Conservation (phyloP, 352 stramenopile genomes). For the Phytophthora uliginosa region DNA sequence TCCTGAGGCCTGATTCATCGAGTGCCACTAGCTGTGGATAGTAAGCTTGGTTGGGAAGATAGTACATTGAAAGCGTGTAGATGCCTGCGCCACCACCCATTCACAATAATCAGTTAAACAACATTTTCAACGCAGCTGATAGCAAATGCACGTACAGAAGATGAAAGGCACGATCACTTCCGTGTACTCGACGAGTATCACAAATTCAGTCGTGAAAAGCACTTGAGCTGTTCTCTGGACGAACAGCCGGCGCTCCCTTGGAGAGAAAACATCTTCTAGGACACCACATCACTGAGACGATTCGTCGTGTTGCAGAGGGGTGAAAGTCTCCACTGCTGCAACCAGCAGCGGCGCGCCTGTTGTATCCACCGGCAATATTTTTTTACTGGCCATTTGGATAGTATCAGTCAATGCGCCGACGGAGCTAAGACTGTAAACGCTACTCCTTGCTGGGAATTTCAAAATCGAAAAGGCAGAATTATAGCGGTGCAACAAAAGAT, state of each 20-base stretch:
- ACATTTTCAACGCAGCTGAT: background rate
- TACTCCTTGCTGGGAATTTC: background rate
- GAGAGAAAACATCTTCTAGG: background rate
- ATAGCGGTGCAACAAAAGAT: slow-evolving; percentile 4
- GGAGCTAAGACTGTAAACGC: background rate
- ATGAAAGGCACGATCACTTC: slow-evolving; percentile 40
- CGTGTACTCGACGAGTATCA: slow-evolving; percentile 39
- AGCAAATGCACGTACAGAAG: slow-evolving; percentile 22
- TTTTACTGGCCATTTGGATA: background rate
- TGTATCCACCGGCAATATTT: slow-evolving; percentile 4
- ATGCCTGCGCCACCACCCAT: background rate
- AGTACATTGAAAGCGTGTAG: background rate
- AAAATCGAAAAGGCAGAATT: background rate
- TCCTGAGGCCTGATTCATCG: background rate
- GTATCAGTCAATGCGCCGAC: background rate
- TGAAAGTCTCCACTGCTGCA: slow-evolving; percentile 1
- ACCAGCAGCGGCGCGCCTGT: background rate
- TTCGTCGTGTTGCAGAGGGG: slow-evolving; percentile 3
- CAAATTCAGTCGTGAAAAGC: slow-evolving; percentile 39
- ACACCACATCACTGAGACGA: background rate
- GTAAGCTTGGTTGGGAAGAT: background rate
- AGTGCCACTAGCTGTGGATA: background rate
- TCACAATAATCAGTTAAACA: background rate
- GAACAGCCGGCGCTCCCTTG: slow-evolving; percentile 9
- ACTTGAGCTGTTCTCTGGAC: slow-evolving; percentile 17